These are phyloP conservation scores for Magnusiomyces sp. DNA, from an alignment of 1,139 yeast species.

Conservation along the genomic window DNA sequence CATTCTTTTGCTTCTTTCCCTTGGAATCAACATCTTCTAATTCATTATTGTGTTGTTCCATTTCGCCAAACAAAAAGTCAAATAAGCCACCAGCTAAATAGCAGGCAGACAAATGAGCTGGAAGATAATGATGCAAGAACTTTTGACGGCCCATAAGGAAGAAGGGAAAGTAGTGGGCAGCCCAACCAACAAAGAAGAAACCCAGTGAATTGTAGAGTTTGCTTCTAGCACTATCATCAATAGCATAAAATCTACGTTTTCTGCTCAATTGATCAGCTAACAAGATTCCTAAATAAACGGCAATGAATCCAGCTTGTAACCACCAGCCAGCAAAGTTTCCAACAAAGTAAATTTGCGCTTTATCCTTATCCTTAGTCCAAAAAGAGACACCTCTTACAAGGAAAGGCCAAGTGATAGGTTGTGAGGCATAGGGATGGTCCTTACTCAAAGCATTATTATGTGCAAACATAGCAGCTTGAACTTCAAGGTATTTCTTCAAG, in stretches of 20 bases:
- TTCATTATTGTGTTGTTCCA: slow-evolving; percentile 19
- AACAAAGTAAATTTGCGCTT: slow-evolving; percentile 71
- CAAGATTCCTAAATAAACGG: slow-evolving; percentile 53
- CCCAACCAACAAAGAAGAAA: slow-evolving; percentile 82
- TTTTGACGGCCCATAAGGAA: slow-evolving; percentile 88
- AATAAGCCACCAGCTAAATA: slow-evolving; percentile 72
- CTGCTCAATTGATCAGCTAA: slow-evolving; percentile 71
- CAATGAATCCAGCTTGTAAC: slow-evolving; percentile 64
- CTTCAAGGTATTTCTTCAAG: slow-evolving; percentile 79
- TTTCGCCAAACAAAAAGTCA: slow-evolving; percentile 67
- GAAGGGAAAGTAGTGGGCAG: slow-evolving; percentile 83
- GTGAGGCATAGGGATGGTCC: slow-evolving; percentile 93
- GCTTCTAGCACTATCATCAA: slow-evolving; percentile 57
- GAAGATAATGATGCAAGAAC: slow-evolving; percentile 89
- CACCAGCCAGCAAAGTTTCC: slow-evolving; percentile 94
- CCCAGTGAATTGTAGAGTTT: slow-evolving; percentile 75
- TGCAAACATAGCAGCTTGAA: slow-evolving; percentile 81
- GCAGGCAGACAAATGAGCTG: slow-evolving; percentile 90
- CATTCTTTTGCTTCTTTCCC: no score
- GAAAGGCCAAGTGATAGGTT: slow-evolving; percentile 92
- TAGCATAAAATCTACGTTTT: slow-evolving; percentile 56
- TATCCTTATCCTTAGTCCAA: slow-evolving; percentile 67
- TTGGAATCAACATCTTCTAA: not conserved
- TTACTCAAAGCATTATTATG: slow-evolving; percentile 82
- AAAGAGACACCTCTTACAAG: slow-evolving; percentile 87